Base-by-base conservation (phyloP, 306 rosid species). In the Sesbania bispinosa region DNA sequence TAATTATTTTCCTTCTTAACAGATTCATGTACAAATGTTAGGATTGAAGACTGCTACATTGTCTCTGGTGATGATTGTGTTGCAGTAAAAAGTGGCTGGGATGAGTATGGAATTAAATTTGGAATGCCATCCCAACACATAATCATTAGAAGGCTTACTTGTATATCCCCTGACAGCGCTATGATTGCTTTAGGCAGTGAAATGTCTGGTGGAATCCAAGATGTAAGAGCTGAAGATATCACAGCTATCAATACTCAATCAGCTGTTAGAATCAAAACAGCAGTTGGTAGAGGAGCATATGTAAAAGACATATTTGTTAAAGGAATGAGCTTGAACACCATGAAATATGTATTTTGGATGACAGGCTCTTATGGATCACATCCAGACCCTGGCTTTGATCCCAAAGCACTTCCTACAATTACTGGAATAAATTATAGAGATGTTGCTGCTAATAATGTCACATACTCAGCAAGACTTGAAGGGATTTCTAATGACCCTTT, bases 41-140 rank as follows among this genome's bases (percentile, higher is more conserved):
- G 70, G 20, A 88, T 88, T 9, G 88, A 91, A 74, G 92, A 86
- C 39, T 73, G 88, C 58, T 83, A 21, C 65, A 83, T 91, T 2
- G 89, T 85, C 36, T 91, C 97, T 1, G 92, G 92, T 1, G 97
- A 88, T 18, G 96, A 88, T 60, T 91, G 96, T 45, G 20, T 87
- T 0, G 90, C 90, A 0, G 77, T 87, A 4, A 88, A 90, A 78
- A 90, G 97, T 63, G 92, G 97, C 3, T 90, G 89, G 90, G 92
- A 85, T 36, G 58, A 81, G 33, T 85, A 81, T 67, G 97, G 97
- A 21, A 81, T 84, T 58, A 77, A 74, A 51, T 29, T 86, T 53
- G 95, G 89, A 38, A 90, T 77, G 88, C 92, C 95, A 36, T 81
- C 83, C 1, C 19, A 86, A 68, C 84, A 86, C 23, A 79, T 86